Percentiles rank a stretch among this genome's conserved stretches.
Evolutionary conservation across 352 stramenopile species (phyloP).

Genomic region (Pythium volutum): DNA sequence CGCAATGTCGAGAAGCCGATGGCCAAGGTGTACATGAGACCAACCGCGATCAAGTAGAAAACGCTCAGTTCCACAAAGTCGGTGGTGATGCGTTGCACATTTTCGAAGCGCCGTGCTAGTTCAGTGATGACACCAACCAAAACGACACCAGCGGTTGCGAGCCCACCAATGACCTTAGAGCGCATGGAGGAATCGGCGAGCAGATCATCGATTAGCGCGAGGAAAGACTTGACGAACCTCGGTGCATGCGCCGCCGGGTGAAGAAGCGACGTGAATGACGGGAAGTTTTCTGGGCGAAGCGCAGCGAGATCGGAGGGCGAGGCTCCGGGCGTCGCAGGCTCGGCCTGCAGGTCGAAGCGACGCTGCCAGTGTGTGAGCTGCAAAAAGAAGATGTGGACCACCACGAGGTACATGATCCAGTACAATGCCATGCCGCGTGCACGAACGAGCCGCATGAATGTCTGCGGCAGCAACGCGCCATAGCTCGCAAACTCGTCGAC

Average conservation of each 20-base stretch:
- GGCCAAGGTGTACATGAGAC: conserved; percentile 46
- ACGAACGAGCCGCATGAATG: conserved; percentile 50
- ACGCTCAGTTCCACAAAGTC: conserved; percentile 31
- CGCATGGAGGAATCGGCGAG: conserved; percentile 3
- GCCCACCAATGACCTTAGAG: conserved; percentile 9
- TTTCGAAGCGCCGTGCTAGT: conserved; percentile 10
- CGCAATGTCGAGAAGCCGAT: conserved; percentile 35
- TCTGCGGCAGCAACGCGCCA: conserved; percentile 40
- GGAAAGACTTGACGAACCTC: conserved; percentile 27
- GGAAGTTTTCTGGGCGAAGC: conserved; percentile 30
- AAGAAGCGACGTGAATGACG: conserved; percentile 59
- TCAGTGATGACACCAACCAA: conserved; percentile 10
- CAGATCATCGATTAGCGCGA: conserved; percentile 9
- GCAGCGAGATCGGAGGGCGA: neutral
- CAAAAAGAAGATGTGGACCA: conserved; percentile 58
- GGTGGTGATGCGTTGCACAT: neutral
- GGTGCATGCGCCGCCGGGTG: conserved; percentile 47
- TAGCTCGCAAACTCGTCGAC: conserved; percentile 45
- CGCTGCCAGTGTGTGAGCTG: conserved; percentile 70
- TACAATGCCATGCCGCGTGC: conserved; percentile 40
- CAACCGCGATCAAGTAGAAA: conserved; percentile 56
- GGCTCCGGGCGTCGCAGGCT: conserved; percentile 12
- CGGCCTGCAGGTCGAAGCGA: conserved; percentile 41
- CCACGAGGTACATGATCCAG: conserved; percentile 63
- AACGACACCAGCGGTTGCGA: conserved; percentile 11